Evolutionary conservation across 1,284 basidiomycete species (phyloP).

Genomic region (Mycena citricolor): DNA sequence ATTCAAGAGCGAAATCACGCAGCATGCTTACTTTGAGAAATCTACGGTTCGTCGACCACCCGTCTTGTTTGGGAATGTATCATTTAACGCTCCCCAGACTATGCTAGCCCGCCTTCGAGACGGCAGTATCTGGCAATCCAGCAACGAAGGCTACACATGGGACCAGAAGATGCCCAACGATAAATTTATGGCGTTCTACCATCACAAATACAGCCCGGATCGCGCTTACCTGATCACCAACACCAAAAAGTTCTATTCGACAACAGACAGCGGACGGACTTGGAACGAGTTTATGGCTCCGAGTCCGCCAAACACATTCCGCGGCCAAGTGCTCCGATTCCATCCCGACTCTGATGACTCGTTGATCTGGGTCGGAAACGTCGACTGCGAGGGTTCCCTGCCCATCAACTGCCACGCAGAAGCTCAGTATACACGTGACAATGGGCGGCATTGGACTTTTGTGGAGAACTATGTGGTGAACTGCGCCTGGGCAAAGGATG

Average conservation of each 20-base stretch:
- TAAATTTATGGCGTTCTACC: conserved; percentile 80
- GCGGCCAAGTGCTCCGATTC: conserved; percentile 80
- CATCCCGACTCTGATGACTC: conserved; percentile 85
- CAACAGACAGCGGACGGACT: conserved; percentile 75
- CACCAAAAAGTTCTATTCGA: conserved; percentile 68
- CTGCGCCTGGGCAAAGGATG: conserved; percentile 90
- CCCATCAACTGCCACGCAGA: conserved; percentile 63
- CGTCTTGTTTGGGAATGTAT: conserved; percentile 1
- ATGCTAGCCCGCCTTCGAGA: conserved; percentile 83
- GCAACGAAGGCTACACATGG: conserved; percentile 95
- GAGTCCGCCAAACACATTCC: conserved; percentile 76
- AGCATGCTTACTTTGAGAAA: conserved; percentile 84
- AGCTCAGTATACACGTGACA: conserved; percentile 72
- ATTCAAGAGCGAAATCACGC: conserved; percentile 70
- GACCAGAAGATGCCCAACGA: conserved; percentile 59
- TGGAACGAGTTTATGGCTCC: conserved; percentile 72
- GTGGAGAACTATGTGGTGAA: conserved; percentile 88
- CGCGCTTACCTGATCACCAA: conserved; percentile 90
- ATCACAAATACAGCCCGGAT: conserved; percentile 78
- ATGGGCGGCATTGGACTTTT: conserved; percentile 76
- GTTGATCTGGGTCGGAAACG: conserved; percentile 88
- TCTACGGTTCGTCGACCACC: conserved; percentile 51
- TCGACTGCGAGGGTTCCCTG: conserved; percentile 50
- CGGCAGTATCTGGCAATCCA: conserved; percentile 86
- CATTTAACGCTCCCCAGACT: conserved; percentile 48